Evolutionary conservation across 805 yeast genomes (phyloP).

Genomic region (Komagataella populi): DNA sequence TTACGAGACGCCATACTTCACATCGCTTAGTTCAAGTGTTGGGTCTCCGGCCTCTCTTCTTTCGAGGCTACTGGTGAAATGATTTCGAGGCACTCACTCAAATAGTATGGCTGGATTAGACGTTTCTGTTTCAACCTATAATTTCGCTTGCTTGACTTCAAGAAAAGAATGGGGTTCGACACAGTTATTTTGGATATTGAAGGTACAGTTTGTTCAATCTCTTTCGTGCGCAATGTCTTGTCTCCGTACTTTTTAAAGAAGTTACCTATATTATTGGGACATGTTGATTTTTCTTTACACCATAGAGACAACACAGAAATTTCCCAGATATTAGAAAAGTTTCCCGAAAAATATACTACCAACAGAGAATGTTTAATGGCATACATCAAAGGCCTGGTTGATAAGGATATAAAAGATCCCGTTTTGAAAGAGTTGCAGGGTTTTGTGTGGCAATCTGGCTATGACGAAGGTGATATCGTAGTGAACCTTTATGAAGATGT

Average conservation of each 20-base stretch:
- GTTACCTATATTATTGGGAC: constrained; percentile 26
- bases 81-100: too few species aligned
- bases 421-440: constrained; percentile 74
- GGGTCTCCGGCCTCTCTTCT: too few species aligned
- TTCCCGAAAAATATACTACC: constrained; percentile 24
- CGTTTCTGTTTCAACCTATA: too few species aligned
- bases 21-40: too few species aligned
- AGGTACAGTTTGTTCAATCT: constrained; percentile 87
- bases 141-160: too few species aligned
- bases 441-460: constrained; percentile 68
- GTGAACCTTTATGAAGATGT: constrained; percentile 77
- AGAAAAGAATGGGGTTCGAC: not conserved
- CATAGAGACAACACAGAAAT: constrained; percentile 13
- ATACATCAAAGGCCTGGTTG: constrained; percentile 46
- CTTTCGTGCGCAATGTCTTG: constrained; percentile 69
- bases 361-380: constrained; percentile 19
- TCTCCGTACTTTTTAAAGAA: constrained; percentile 60
- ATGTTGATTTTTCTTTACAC: constrained; percentile 19
- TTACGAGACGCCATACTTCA: too few species aligned
- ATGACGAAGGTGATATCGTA: constrained; percentile 55
- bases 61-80: too few species aligned
- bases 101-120: too few species aligned
- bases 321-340: constrained; percentile 22
- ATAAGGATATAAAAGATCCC: constrained; percentile 64
- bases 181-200: constrained; percentile 62